Evolutionary conservation across 78 protist genomes (phyloP), one percentile per base, ranked within the genome.

Genomic region (Dictyostelium firmibasis): DNA sequence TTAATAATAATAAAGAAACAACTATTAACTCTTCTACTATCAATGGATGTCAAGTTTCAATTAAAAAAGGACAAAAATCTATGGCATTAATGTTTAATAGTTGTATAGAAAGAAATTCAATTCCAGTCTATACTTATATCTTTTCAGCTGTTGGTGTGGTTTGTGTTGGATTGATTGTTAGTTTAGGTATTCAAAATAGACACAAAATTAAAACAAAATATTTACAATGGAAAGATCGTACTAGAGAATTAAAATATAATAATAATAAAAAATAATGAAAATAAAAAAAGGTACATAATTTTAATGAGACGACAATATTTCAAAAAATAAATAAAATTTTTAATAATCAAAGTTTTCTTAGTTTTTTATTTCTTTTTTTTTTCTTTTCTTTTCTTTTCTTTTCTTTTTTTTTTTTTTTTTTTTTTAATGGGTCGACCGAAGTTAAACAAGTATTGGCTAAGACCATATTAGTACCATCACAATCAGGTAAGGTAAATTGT

Each of bases 191-290:
- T 13, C 43, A 33, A 72, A 72, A 72, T 29, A 72, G 79, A 20
- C 38, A 72, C 33, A 29, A 29, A 33, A 72, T 72, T 16, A 72
- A 72, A 72, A 72, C 79, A 29, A 72, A 72, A 72, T 72, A 72
- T 31, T 14, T 72, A 33, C 36, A 31, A 16, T 72, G 38, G 36
- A 72, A 33, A 72, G 79, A 72, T 33, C 20, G 79, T 13, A 29
- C 38, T 6, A 72, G 79, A 33, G 79, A 72, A 72, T 72, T 35
- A 72, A 72, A 33, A 72, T 72, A 72, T 72, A 72, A 67, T 25
- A 67, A 67, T 67, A 67, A 27, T 67, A 67, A 67, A 25, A 67
- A 31, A 20, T 20, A 20, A 16, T 16, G 1, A 50, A 50, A 57
- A 13, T 20, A 20, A 57, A 57, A 53, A 53, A 2, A 53, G 20